Percentiles rank a stretch among this genome's conserved stretches.
phyloP scores from a whole-genome alignment of 176 grass and related monocot genomes.

The Oryza coarctata region DNA sequence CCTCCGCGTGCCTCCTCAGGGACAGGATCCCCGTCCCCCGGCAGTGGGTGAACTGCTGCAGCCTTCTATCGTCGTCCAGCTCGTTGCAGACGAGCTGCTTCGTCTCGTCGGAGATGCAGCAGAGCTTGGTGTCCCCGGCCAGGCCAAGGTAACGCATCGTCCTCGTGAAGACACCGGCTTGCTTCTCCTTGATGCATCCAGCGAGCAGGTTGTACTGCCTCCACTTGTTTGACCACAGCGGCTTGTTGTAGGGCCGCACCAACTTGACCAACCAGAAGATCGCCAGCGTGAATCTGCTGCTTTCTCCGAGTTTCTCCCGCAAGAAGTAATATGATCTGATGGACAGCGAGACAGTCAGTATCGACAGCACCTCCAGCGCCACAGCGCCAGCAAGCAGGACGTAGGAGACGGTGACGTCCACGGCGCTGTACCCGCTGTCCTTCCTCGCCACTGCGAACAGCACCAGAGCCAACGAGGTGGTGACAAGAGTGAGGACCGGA shows the following conservation, averaged over 20 bases:
- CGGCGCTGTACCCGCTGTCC: background rate
- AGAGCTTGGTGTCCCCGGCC: background rate
- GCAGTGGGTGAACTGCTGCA: no score
- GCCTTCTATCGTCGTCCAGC: background rate
- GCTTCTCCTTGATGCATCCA: conserved; percentile 17
- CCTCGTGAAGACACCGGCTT: background rate
- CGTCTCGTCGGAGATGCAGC: background rate
- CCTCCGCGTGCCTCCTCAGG: background rate
- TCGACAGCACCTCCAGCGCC: conserved; percentile 16
- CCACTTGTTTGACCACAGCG: conserved; percentile 49
- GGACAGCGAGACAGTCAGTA: background rate
- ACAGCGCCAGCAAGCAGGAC: conserved; percentile 36
- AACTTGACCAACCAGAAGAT: background rate
- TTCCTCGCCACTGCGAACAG: no score
- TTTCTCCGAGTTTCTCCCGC: background rate
- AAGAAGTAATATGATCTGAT: conserved; percentile 28
- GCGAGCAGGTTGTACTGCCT: conserved; percentile 30
- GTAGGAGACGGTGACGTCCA: conserved; percentile 43
- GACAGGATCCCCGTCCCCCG: background rate
- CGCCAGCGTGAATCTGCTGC: background rate
- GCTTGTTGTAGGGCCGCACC: background rate
- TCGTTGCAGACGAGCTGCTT: background rate
- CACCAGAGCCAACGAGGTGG: no score
- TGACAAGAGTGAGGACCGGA: no score
- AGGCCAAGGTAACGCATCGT: background rate